Evolutionary conservation across 805 yeast species (phyloP).

Genomic region (Cyberlindnera euphorbiiphila): DNA sequence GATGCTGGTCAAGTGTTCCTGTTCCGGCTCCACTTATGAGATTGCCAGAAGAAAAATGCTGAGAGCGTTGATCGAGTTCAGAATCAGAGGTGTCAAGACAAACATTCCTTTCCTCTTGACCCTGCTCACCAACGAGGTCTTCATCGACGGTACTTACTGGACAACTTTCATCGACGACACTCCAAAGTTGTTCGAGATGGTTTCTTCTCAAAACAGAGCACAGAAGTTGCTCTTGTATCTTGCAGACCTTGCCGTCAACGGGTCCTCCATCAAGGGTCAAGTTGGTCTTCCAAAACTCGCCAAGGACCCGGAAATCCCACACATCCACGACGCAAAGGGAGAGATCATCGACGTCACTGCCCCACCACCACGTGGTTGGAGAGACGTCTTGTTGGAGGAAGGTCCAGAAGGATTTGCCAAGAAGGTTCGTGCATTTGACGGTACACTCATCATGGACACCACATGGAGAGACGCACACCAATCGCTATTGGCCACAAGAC

Average conservation of each 20-base stretch:
- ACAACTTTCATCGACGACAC: conserved; percentile 98
- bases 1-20: conserved; percentile 95
- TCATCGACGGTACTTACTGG: conserved; percentile 88
- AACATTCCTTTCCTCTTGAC: conserved; percentile 96
- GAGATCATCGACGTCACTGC: conserved; percentile 53
- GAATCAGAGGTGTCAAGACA: conserved; percentile 98
- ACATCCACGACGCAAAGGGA: conserved; percentile 59
- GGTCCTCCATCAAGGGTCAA: conserved; percentile 95
- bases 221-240: conserved; percentile 86
- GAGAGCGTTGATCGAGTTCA: conserved; percentile 92
- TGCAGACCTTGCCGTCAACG: conserved; percentile 93
- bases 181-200: conserved; percentile 92
- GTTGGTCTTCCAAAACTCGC: conserved; percentile 82
- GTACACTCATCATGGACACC: conserved; percentile 94
- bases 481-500: conserved; percentile 94
- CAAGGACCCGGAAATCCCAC: conserved; percentile 74
- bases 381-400: conserved; percentile 74
- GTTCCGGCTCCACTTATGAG: conserved; percentile 96
- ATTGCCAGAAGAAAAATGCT: conserved; percentile 97
- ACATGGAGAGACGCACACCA: conserved; percentile 99
- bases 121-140: conserved; percentile 82
- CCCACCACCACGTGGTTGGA: conserved; percentile 77
- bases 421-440: conserved; percentile 78
- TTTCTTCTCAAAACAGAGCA: conserved; percentile 93
- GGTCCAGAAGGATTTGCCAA: conserved; percentile 92